Conservation (phyloP, 345 rosid species). For the Arabis hirsuta region DNA sequence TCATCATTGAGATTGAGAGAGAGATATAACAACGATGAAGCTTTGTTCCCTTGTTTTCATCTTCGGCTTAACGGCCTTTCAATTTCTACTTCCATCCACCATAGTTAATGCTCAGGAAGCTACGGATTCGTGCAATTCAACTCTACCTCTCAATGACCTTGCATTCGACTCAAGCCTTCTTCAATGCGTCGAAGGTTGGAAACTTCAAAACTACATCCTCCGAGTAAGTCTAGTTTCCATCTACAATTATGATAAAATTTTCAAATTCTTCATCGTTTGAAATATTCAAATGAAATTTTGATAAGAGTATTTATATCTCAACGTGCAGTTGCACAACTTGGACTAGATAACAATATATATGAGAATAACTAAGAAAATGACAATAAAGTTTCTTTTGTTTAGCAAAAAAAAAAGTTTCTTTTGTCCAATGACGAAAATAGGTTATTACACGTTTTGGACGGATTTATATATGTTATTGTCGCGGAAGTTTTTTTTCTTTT, state of each 20-base stretch:
- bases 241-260: neutral
- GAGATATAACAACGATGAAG: constrained; percentile 33
- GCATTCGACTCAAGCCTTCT: constrained; percentile 55
- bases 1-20: constrained; percentile 28
- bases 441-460: too few relatives aligned
- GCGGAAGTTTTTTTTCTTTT: too few relatives aligned
- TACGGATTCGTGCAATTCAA: constrained; percentile 52
- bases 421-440: too few relatives aligned
- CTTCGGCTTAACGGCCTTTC: constrained; percentile 34
- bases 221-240: constrained; percentile 56
- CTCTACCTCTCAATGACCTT: constrained; percentile 44
- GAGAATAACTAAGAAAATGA: too few relatives aligned
- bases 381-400: too few relatives aligned
- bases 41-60: constrained; percentile 20
- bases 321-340: too few relatives aligned
- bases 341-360: too few relatives aligned
- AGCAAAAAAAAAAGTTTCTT: too few relatives aligned
- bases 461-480: too few relatives aligned
- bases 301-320: neutral
- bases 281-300: neutral
- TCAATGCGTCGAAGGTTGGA: constrained; percentile 62
- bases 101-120: constrained; percentile 38
- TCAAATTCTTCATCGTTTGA: neutral
- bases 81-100: constrained; percentile 8
- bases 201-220: constrained; percentile 51